Evolutionary conservation across 768 basidiomycete genomes (phyloP).

Genomic region (Pleurotus cornucopiae): DNA sequence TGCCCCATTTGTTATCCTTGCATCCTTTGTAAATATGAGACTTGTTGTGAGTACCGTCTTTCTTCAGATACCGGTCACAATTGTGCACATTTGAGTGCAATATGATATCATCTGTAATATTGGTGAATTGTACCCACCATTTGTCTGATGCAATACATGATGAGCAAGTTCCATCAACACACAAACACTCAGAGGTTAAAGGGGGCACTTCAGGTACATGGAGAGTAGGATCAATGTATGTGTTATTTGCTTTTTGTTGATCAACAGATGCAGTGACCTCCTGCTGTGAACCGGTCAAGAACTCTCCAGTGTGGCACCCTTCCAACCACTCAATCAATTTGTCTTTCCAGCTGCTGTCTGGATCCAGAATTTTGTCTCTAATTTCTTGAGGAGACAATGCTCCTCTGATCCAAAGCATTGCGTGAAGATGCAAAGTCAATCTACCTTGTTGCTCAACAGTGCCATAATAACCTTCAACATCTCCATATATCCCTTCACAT

Average conservation of each 20-base stretch:
- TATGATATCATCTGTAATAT: not conserved
- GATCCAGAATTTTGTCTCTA: slow-evolving; percentile 18
- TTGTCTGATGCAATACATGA: not conserved
- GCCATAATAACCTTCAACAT: slow-evolving; percentile 21
- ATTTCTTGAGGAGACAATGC: slow-evolving; percentile 27
- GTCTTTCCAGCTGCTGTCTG: slow-evolving; percentile 12
- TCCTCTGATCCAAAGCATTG: slow-evolving; percentile 25
- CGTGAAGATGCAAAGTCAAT: slow-evolving; percentile 25
- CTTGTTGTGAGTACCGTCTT: not conserved
- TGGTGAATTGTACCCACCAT: not conserved
- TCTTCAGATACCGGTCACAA: not conserved
- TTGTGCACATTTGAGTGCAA: slow-evolving; percentile 3
- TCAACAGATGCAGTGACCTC: not conserved
- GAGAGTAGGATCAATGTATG: not conserved
- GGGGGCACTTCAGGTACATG: not conserved
- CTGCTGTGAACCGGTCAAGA: not conserved
- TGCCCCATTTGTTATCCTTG: slow-evolving; percentile 21
- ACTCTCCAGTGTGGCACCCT: slow-evolving; percentile 12
- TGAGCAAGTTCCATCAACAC: not conserved
- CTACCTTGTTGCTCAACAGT: slow-evolving; percentile 29
- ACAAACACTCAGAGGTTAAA: not conserved
- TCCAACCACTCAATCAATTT: slow-evolving; percentile 7
- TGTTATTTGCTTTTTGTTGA: not conserved
- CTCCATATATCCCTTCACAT: slow-evolving; percentile 16
- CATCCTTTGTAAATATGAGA: slow-evolving; percentile 16